phyloP scores from a whole-genome alignment of 768 basidiomycete species.

The Panus rudis region DNA sequence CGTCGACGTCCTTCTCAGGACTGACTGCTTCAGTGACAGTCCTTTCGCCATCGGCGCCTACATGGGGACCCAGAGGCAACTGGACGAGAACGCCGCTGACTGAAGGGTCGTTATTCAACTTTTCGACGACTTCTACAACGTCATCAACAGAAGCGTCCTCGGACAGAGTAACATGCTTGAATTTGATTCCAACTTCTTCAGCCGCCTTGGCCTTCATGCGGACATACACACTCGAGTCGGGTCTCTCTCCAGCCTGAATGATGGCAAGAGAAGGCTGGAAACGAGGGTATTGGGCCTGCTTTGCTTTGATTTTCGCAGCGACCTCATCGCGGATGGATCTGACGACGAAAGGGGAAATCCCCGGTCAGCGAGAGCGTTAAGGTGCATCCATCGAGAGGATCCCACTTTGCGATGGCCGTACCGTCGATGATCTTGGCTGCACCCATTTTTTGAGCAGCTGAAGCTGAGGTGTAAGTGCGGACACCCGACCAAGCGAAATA shows the following conservation, averaged over 20 bases:
- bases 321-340: constrained; percentile 80
- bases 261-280: constrained; percentile 90
- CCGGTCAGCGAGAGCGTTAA: no score
- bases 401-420: constrained; percentile 75
- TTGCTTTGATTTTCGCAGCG: constrained; percentile 55
- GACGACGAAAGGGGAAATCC: no score
- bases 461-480: no score
- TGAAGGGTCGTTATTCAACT: constrained; percentile 74
- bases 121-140: constrained; percentile 68
- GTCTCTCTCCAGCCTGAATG: constrained; percentile 87
- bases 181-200: constrained; percentile 85
- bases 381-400: no score
- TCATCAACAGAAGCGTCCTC: constrained; percentile 65
- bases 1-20: constrained; percentile 95
- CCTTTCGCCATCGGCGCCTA: constrained; percentile 77
- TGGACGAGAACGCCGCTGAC: constrained; percentile 93
- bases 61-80: constrained; percentile 82
- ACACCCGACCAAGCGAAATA: no score
- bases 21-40: constrained; percentile 91
- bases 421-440: constrained; percentile 71
- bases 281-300: constrained; percentile 68
- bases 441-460: constrained; percentile 21
- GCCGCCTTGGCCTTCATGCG: constrained; percentile 98
- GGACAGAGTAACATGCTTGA: constrained; percentile 73
- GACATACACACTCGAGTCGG: constrained; percentile 88